Evolutionary conservation across 805 yeast species (phyloP).

Genomic region (Suhomyces prunicola): DNA sequence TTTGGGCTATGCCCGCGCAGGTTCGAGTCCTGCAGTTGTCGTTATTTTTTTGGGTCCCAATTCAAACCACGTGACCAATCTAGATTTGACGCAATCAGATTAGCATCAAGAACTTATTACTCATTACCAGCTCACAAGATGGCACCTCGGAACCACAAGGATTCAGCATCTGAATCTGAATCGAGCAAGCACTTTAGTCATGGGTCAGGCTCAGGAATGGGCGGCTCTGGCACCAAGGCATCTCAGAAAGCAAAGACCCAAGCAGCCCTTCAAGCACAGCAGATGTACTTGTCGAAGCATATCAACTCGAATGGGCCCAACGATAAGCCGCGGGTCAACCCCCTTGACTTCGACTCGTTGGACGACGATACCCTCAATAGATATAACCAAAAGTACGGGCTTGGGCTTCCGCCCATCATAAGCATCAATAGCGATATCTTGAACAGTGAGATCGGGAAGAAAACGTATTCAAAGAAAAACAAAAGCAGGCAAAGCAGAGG

Average conservation of each 20-base stretch:
- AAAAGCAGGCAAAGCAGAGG: constrained; percentile 23
- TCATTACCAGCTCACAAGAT: background rate
- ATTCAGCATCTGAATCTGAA: constrained; percentile 39
- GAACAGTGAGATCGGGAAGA: constrained; percentile 69
- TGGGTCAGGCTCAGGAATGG: constrained; percentile 8
- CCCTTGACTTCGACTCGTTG: constrained; percentile 66
- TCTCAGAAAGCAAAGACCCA: constrained; percentile 60
- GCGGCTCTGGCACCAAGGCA: constrained; percentile 26
- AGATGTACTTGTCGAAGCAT: constrained; percentile 62
- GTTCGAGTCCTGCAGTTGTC: constrained; percentile 16
- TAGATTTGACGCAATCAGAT: too few species aligned
- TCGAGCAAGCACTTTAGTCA: constrained; percentile 10
- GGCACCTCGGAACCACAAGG: constrained; percentile 20
- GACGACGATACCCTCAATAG: constrained; percentile 63
- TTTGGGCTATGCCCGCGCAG: constrained; percentile 17
- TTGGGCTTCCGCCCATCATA: constrained; percentile 57
- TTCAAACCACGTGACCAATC: background rate
- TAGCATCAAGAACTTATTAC: background rate
- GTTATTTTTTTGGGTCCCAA: constrained; percentile 1
- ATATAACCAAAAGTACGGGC: constrained; percentile 59
- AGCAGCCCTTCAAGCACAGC: constrained; percentile 66
- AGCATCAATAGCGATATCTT: constrained; percentile 69
- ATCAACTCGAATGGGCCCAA: constrained; percentile 73
- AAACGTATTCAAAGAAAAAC: constrained; percentile 45
- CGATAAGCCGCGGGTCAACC: constrained; percentile 48